Evolutionary conservation across 2,329 filamentous ascomycete genomes (phyloP).

Genomic region (Aspergillus sp.): DNA sequence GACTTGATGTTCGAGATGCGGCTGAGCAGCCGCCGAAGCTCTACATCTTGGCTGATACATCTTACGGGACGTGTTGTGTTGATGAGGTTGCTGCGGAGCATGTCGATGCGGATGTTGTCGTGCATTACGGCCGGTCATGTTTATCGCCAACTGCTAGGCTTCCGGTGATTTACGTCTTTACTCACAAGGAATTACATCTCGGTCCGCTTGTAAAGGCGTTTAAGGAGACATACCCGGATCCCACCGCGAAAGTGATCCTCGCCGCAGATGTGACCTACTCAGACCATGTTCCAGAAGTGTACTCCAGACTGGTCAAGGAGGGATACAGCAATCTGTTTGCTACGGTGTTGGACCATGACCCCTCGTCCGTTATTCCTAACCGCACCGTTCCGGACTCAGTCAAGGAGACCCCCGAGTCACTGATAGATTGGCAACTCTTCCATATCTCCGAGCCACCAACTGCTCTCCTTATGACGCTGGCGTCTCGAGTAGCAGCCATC

Average conservation of each 20-base stretch:
- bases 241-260: slow-evolving; percentile 65
- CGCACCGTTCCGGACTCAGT: slow-evolving; percentile 62
- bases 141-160: slow-evolving; percentile 84
- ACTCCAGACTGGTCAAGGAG: slow-evolving; percentile 51
- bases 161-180: slow-evolving; percentile 90
- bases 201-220: slow-evolving; percentile 62
- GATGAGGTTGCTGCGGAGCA: slow-evolving; percentile 97
- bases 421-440: slow-evolving; percentile 74
- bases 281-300: slow-evolving; percentile 66
- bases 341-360: slow-evolving; percentile 74
- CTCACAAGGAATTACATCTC: slow-evolving; percentile 66
- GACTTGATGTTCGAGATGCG: slow-evolving; percentile 25
- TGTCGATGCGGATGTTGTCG: slow-evolving; percentile 81
- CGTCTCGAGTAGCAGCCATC: slow-evolving; percentile 75
- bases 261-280: slow-evolving; percentile 90
- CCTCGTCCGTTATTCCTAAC: slow-evolving; percentile 80
- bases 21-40: slow-evolving; percentile 47
- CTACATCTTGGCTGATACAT: slow-evolving; percentile 90
- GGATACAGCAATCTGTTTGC: slow-evolving; percentile 72
- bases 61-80: slow-evolving; percentile 94
- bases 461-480: slow-evolving; percentile 81
- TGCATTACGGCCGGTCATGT: slow-evolving; percentile 92
- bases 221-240: slow-evolving; percentile 65
- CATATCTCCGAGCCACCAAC: slow-evolving; percentile 80
- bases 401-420: slow-evolving; percentile 43